A percentile compares a stretch with the other conserved stretches of the same genome.
Evolutionary conservation across 2,329 filamentous ascomycete genomes (phyloP).

Genomic region (Monosporascus ibericus): DNA sequence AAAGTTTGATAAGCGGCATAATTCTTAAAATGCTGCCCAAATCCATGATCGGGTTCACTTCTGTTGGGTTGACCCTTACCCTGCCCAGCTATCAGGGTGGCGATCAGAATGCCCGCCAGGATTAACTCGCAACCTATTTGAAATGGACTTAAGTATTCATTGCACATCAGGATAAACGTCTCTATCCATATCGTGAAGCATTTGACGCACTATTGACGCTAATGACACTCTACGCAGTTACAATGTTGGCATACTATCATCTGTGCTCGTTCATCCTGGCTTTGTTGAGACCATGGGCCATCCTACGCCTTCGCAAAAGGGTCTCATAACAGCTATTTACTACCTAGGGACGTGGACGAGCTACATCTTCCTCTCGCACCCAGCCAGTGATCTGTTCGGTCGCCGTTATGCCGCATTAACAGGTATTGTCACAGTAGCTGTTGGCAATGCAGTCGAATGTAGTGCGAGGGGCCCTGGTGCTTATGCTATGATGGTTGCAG

Average conservation of each 20-base stretch:
- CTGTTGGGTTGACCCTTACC: too few relatives aligned
- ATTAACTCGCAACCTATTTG: too few relatives aligned
- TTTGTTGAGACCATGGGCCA: constrained; percentile 41
- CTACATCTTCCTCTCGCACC: constrained; percentile 49
- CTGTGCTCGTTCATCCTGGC: constrained; percentile 49
- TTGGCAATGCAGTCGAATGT: constrained; percentile 45
- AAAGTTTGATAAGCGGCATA: too few relatives aligned
- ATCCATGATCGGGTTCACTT: too few relatives aligned
- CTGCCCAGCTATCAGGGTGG: too few relatives aligned
- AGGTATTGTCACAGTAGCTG: constrained; percentile 39
- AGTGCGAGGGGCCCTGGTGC: constrained; percentile 34
- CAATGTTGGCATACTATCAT: constrained; percentile 52
- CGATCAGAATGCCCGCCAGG: too few relatives aligned
- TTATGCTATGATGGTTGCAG: constrained; percentile 42
- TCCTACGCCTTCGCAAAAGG: constrained; percentile 39
- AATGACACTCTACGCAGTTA: constrained; percentile 32
- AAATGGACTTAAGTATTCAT: too few relatives aligned
- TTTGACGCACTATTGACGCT: not conserved
- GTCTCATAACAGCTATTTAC: constrained; percentile 50
- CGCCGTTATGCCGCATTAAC: constrained; percentile 43
- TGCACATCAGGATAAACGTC: too few relatives aligned
- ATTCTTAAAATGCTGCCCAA: too few relatives aligned
- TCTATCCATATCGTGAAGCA: not conserved
- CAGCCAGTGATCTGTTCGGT: constrained; percentile 43
- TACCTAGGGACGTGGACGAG: constrained; percentile 51